These are phyloP conservation scores for Epicoccum sorghinum DNA, from an alignment of 2,329 filamentous ascomycete species.

Conservation along the genomic window DNA sequence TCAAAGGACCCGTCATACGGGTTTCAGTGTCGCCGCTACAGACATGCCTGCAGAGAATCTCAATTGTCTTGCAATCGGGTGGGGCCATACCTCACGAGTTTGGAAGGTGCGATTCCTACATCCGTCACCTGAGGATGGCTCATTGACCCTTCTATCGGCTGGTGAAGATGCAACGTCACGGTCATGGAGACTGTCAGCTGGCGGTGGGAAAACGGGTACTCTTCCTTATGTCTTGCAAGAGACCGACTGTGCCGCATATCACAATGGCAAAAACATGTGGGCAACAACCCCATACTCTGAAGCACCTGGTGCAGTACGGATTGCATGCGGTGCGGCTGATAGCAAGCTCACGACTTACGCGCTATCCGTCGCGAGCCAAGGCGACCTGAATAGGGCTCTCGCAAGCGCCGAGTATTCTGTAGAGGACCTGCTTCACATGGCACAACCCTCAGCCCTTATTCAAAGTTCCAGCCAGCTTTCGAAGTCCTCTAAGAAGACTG, in stretches of 20 bases:
- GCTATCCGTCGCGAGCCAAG: conserved; percentile 8
- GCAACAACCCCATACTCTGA: conserved; percentile 49
- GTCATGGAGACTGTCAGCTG: conserved; percentile 62
- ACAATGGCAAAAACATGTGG: conserved; percentile 93
- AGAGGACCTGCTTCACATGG: conserved; percentile 28
- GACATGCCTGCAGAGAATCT: conserved; percentile 29
- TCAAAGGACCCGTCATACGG: conserved; percentile 49
- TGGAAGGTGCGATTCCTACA: conserved; percentile 79
- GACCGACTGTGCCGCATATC: conserved; percentile 64
- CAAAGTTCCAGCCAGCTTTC: not conserved
- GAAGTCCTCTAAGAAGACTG: conserved; percentile 32
- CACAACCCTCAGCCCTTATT: not conserved
- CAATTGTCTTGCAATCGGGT: conserved; percentile 68
- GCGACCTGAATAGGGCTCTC: not conserved
- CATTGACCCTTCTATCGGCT: conserved; percentile 68
- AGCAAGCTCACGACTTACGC: conserved; percentile 59
- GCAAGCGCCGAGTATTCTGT: conserved; percentile 33
- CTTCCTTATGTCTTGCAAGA: conserved; percentile 55
- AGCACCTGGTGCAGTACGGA: conserved; percentile 12
- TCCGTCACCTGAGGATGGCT: conserved; percentile 45
- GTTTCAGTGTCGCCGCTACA: conserved; percentile 48
- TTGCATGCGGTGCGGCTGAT: conserved; percentile 75
- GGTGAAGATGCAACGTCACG: conserved; percentile 84
- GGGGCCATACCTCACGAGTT: conserved; percentile 88
- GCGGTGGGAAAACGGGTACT: not conserved